Conservation (phyloP, 1,139 yeast genomes). For the Suhomyces bribrorum region DNA sequence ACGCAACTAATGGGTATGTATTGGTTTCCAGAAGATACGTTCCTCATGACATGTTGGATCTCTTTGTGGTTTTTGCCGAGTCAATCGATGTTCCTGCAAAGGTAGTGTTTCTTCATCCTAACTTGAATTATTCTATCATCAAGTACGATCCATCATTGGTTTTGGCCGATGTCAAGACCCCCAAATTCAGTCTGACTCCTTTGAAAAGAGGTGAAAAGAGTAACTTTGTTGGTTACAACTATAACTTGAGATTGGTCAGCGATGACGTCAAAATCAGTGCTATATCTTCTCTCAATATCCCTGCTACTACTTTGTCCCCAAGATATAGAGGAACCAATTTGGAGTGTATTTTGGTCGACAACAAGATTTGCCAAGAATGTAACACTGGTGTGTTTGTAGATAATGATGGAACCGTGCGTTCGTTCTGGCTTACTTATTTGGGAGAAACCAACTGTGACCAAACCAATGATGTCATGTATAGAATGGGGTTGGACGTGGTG, state of each 20-base stretch:
- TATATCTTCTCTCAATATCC: slow-evolving; percentile 71
- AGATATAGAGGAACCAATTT: slow-evolving; percentile 84
- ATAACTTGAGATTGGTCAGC: slow-evolving; percentile 66
- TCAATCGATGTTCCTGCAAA: slow-evolving; percentile 79
- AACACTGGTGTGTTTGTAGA: slow-evolving; percentile 81
- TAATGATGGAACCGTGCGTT: slow-evolving; percentile 74
- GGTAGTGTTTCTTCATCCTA: slow-evolving; percentile 84
- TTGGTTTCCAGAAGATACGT: slow-evolving; percentile 76
- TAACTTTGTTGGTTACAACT: slow-evolving; percentile 77
- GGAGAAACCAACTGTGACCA: slow-evolving; percentile 59
- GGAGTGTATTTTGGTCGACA: slow-evolving; percentile 76
- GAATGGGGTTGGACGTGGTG: slow-evolving; percentile 79
- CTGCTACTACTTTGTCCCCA: slow-evolving; percentile 68
- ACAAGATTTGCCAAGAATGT: slow-evolving; percentile 72
- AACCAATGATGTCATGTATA: slow-evolving; percentile 60
- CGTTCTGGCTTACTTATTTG: slow-evolving; percentile 79
- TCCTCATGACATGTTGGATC: slow-evolving; percentile 84
- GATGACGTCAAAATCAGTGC: slow-evolving; percentile 79
- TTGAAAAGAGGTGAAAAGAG: slow-evolving; percentile 76
- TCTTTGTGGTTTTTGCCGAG: slow-evolving; percentile 80
- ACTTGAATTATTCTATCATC: slow-evolving; percentile 80
- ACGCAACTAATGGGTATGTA: slow-evolving; percentile 76
- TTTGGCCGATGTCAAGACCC: slow-evolving; percentile 52
- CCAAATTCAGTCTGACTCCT: slow-evolving; percentile 58
- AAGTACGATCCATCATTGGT: slow-evolving; percentile 74